phyloP scores from a whole-genome alignment of 352 stramenopile genomes.

The Globisporangium ultimum region DNA sequence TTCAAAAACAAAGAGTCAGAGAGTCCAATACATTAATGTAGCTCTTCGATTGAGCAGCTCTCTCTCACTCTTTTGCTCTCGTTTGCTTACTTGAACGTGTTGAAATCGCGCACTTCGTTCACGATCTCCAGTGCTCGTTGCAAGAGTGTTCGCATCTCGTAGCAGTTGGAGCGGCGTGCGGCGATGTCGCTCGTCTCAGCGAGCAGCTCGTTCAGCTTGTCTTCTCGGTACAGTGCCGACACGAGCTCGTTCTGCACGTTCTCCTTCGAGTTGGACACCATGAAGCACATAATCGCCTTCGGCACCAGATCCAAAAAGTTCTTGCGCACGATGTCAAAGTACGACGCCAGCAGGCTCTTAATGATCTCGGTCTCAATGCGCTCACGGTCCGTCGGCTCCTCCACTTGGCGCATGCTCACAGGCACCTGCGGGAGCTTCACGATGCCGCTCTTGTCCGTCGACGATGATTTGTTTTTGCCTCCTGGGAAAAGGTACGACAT shows the following conservation, averaged over 20 bases:
- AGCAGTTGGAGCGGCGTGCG: conserved; percentile 91
- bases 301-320: conserved; percentile 99
- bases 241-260: conserved; percentile 98
- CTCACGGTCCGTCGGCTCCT: conserved; percentile 95
- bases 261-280: conserved; percentile 94
- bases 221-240: conserved; percentile 95
- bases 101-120: conserved; percentile 98
- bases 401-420: conserved; percentile 94
- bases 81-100: conserved; percentile 92
- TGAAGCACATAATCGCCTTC: conserved; percentile 99
- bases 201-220: conserved; percentile 95
- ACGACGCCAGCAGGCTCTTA: conserved; percentile 95
- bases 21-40: no score
- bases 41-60: neutral
- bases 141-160: conserved; percentile 96
- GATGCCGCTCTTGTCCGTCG: conserved; percentile 51
- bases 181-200: conserved; percentile 95
- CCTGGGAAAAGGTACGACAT: conserved; percentile 78
- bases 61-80: neutral
- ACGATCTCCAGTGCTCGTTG: conserved; percentile 96
- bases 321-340: conserved; percentile 99
- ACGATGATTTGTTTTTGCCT: conserved; percentile 36
- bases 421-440: conserved; percentile 96
- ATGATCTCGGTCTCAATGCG: conserved; percentile 98
- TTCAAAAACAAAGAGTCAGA: no score